Percentiles rank a stretch among this genome's conserved stretches.
Conservation (phyloP, 768 basidiomycete genomes). For the Pluteus cervinus region DNA sequence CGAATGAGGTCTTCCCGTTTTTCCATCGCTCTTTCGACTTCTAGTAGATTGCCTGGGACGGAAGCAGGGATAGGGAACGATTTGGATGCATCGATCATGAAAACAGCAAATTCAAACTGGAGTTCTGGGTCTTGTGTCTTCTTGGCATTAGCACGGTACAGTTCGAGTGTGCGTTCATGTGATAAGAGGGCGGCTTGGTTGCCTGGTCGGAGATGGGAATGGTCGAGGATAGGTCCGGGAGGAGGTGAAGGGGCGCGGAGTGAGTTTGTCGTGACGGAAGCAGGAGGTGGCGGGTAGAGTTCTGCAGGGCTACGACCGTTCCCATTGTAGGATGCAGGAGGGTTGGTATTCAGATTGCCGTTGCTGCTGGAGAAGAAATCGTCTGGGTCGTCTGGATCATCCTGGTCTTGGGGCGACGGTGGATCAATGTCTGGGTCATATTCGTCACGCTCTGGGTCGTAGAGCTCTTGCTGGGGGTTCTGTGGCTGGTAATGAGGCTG, state of each 20-base stretch:
- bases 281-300: slow-evolving; percentile 18
- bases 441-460: slow-evolving; percentile 34
- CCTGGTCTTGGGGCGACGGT: slow-evolving; percentile 31
- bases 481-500: slow-evolving; percentile 24
- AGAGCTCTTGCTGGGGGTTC: slow-evolving; percentile 21
- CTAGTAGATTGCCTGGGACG: slow-evolving; percentile 68
- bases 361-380: slow-evolving; percentile 34
- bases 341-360: slow-evolving; percentile 21
- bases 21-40: slow-evolving; percentile 74
- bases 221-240: slow-evolving; percentile 71
- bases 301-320: neutral
- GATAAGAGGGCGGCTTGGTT: slow-evolving; percentile 90
- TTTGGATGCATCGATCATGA: slow-evolving; percentile 98
- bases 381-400: slow-evolving; percentile 27
- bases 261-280: slow-evolving; percentile 47
- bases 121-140: slow-evolving; percentile 97
- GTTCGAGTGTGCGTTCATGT: slow-evolving; percentile 92
- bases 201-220: slow-evolving; percentile 90
- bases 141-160: slow-evolving; percentile 96
- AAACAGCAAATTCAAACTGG: slow-evolving; percentile 97
- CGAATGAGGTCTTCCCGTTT: slow-evolving; percentile 84
- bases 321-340: slow-evolving; percentile 22
- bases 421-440: slow-evolving; percentile 32
- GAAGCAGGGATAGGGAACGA: slow-evolving; percentile 70
- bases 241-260: slow-evolving; percentile 64